Evolutionary conservation across 2,329 filamentous ascomycete genomes (phyloP).

Genomic region (Trichoderma atrobrunneum): DNA sequence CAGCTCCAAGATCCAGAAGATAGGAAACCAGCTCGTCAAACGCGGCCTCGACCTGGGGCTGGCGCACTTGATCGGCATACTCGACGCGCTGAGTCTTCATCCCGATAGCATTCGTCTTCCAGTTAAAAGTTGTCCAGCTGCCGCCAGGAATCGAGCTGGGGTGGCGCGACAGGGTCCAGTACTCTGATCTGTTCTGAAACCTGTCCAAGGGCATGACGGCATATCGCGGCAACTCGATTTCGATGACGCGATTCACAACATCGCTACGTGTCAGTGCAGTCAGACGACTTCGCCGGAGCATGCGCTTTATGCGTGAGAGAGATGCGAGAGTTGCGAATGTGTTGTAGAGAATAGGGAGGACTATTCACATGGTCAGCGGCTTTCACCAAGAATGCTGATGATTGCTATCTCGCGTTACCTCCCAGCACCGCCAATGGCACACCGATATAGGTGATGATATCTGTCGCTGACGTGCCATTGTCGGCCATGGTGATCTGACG

Average conservation of each 20-base stretch:
- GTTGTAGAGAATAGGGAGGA: conserved; percentile 66
- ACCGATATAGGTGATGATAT: conserved; percentile 56
- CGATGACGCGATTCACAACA: conserved; percentile 63
- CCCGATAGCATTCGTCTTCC: conserved; percentile 61
- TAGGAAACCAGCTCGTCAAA: conserved; percentile 62
- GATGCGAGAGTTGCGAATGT: conserved; percentile 58
- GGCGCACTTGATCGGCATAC: conserved; percentile 55
- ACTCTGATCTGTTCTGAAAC: conserved; percentile 50
- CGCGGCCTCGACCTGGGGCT: conserved; percentile 50
- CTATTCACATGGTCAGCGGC: conserved; percentile 24
- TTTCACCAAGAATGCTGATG: not conserved
- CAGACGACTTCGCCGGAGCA: conserved; percentile 55
- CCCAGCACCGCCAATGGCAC: conserved; percentile 58
- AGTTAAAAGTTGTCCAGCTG: conserved; percentile 64
- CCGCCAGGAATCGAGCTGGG: conserved; percentile 57
- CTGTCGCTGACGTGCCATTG: conserved; percentile 37
- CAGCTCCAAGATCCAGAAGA: conserved; percentile 60
- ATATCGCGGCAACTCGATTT: conserved; percentile 63
- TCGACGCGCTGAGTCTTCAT: conserved; percentile 61
- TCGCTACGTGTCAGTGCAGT: conserved; percentile 61
- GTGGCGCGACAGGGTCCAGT: conserved; percentile 55
- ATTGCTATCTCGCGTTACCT: conserved; percentile 22
- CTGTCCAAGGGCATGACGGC: conserved; percentile 61
- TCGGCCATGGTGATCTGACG: conserved; percentile 28
- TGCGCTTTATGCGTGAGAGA: conserved; percentile 57